A percentile compares a stretch with the other conserved stretches of the same genome.
Conservation (phyloP, 1,284 basidiomycete genomes). For the Cutaneotrichosporon dermatis region DNA sequence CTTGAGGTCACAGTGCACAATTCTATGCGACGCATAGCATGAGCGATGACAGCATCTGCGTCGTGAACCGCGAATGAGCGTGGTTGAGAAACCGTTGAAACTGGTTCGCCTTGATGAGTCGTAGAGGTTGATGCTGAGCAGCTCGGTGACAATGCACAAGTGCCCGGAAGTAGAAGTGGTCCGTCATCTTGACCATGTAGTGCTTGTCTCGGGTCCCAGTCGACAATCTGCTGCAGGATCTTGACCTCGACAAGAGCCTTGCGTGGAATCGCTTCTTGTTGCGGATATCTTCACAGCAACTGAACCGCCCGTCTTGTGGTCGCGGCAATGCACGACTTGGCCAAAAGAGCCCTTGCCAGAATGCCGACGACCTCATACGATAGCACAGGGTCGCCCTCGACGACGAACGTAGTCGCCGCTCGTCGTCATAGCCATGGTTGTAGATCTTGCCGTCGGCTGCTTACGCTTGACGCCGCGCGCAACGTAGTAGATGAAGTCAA, state of each 20-base stretch:
- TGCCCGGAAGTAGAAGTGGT: constrained; percentile 98
- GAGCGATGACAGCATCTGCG: constrained; percentile 87
- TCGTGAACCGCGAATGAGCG: constrained; percentile 89
- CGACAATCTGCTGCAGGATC: constrained; percentile 89
- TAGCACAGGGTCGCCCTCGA: constrained; percentile 85
- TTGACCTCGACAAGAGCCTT: constrained; percentile 97
- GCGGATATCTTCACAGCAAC: constrained; percentile 99
- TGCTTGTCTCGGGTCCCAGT: constrained; percentile 97
- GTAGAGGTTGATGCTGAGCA: constrained; percentile 97
- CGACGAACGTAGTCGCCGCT: constrained; percentile 95
- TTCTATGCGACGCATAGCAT: constrained; percentile 90
- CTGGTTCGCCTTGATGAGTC: constrained; percentile 99
- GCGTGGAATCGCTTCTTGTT: constrained; percentile 99
- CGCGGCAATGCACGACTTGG: constrained; percentile 92
- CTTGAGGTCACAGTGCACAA: constrained; percentile 99
- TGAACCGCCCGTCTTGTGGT: constrained; percentile 92
- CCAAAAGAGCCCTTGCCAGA: constrained; percentile 96
- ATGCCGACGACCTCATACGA: constrained; percentile 87
- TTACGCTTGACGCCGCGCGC: constrained; percentile 26
- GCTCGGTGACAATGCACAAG: constrained; percentile 96
- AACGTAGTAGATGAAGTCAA: constrained; percentile 71
- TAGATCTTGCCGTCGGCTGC: constrained; percentile 66
- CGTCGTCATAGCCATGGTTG: constrained; percentile 97
- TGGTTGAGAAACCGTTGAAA: constrained; percentile 95
- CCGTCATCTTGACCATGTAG: constrained; percentile 96